phyloP scores from a whole-genome alignment of 208 protist genomes.

The Histomonas meleagridis region DNA sequence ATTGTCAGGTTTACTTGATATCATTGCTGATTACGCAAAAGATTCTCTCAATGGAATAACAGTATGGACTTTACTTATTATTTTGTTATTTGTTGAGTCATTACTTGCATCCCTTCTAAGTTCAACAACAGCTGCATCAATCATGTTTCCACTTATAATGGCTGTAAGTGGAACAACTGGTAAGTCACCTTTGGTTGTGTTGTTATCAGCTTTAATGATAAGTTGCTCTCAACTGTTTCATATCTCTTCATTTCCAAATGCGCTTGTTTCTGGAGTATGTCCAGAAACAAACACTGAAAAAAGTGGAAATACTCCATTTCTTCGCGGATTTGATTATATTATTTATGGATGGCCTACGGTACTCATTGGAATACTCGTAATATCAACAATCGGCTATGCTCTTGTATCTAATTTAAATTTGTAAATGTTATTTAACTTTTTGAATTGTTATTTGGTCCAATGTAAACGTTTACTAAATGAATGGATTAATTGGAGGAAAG shows the following conservation, averaged over 20 bases:
- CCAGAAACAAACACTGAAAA: neutral
- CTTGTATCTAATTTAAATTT: neutral
- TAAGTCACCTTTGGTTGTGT: neutral
- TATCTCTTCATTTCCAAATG: conserved; percentile 13
- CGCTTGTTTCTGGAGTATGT: neutral
- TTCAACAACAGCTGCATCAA: conserved; percentile 27
- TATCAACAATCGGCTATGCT: neutral
- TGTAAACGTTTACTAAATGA: too few species aligned
- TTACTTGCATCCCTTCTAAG: neutral
- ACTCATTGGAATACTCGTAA: neutral
- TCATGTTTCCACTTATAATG: neutral
- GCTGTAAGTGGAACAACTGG: neutral
- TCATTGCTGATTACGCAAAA: neutral
- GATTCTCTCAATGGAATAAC: neutral
- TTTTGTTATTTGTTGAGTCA: neutral
- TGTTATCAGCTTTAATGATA: conserved; percentile 12
- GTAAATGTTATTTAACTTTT: too few species aligned
- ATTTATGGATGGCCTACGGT: conserved; percentile 12
- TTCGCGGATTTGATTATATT: neutral
- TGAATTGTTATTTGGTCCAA: too few species aligned
- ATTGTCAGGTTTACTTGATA: neutral
- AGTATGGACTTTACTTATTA: neutral
- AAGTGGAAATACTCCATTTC: neutral
- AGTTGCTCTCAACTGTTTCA: neutral
- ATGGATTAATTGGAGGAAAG: too few species aligned